Conservation (phyloP, 768 basidiomycete genomes). For the Lyophyllum atratum region DNA sequence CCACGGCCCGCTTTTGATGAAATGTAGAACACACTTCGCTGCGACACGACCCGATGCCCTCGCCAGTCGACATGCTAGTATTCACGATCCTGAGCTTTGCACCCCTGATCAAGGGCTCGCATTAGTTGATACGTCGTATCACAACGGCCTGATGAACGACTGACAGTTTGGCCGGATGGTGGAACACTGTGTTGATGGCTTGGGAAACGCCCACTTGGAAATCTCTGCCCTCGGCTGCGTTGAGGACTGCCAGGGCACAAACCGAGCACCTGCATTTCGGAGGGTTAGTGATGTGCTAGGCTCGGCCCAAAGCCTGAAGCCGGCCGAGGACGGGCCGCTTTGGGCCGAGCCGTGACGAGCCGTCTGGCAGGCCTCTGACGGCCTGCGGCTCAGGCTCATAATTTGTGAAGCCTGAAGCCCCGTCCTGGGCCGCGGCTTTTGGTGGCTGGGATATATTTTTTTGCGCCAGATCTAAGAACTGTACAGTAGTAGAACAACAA, state of each 20-base stretch:
- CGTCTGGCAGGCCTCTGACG: too few relatives aligned
- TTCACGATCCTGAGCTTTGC: constrained; percentile 43
- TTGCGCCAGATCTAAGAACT: neutral
- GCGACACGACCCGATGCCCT: constrained; percentile 32
- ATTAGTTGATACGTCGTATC: neutral
- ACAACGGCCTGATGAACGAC: constrained; percentile 10
- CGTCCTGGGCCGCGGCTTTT: too few relatives aligned
- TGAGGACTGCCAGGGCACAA: constrained; percentile 36
- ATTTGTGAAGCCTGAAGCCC: too few relatives aligned
- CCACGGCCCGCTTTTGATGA: too few relatives aligned
- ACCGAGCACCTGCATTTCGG: constrained; percentile 39
- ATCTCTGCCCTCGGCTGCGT: constrained; percentile 29
- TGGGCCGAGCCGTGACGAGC: too few relatives aligned
- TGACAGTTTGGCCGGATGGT: constrained; percentile 41
- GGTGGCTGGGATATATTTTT: too few relatives aligned
- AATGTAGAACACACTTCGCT: constrained; percentile 33
- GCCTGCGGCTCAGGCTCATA: too few relatives aligned
- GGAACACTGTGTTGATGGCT: constrained; percentile 46
- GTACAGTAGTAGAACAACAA: too few relatives aligned
- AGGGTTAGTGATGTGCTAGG: neutral
- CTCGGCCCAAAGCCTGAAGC: too few relatives aligned
- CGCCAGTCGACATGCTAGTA: constrained; percentile 34
- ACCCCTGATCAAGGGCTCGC: constrained; percentile 31
- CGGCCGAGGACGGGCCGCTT: too few relatives aligned
- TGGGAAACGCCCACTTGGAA: constrained; percentile 42